These are phyloP conservation scores for Tricholoma saponaceum DNA, from an alignment of 768 basidiomycete genomes.

Conservation along the genomic window DNA sequence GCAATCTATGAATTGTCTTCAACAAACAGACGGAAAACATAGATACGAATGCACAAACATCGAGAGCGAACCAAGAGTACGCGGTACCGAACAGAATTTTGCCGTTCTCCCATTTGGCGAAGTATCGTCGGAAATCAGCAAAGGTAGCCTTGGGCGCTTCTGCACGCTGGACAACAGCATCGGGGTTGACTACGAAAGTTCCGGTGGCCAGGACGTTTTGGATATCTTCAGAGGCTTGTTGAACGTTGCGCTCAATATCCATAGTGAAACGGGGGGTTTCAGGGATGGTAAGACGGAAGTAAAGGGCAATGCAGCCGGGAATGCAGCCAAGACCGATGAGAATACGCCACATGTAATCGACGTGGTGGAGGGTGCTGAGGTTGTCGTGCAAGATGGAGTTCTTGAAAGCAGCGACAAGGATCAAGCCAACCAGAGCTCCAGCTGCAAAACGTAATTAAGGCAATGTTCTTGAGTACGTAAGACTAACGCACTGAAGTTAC, in stretches of 20 bases:
- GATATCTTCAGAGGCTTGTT: conserved; percentile 72
- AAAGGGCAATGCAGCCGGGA: conserved; percentile 76
- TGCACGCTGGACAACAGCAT: conserved; percentile 54
- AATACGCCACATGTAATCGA: conserved; percentile 84
- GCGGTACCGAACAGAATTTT: conserved; percentile 77
- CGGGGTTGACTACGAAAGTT: conserved; percentile 44
- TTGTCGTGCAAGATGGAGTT: conserved; percentile 38
- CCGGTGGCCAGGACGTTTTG: conserved; percentile 57
- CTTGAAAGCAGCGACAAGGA: conserved; percentile 70
- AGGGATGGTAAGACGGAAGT: conserved; percentile 91
- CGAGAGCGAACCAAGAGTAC: conserved; percentile 89
- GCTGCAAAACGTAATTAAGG: conserved; percentile 27
- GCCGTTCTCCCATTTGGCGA: conserved; percentile 69
- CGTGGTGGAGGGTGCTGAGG: conserved; percentile 34
- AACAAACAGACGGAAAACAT: not conserved
- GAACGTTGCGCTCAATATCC: conserved; percentile 85
- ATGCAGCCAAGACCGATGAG: conserved; percentile 86
- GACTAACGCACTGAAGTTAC: conserved; percentile 59
- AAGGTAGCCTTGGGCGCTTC: conserved; percentile 65
- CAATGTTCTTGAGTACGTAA: not conserved
- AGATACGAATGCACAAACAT: conserved; percentile 39
- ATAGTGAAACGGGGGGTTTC: conserved; percentile 91
- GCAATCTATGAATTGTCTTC: conserved; percentile 49
- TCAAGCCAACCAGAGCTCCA: conserved; percentile 62
- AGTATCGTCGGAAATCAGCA: conserved; percentile 66